phyloP scores from a whole-genome alignment of 2,329 filamentous ascomycete genomes.

The Trichoderma sp. region DNA sequence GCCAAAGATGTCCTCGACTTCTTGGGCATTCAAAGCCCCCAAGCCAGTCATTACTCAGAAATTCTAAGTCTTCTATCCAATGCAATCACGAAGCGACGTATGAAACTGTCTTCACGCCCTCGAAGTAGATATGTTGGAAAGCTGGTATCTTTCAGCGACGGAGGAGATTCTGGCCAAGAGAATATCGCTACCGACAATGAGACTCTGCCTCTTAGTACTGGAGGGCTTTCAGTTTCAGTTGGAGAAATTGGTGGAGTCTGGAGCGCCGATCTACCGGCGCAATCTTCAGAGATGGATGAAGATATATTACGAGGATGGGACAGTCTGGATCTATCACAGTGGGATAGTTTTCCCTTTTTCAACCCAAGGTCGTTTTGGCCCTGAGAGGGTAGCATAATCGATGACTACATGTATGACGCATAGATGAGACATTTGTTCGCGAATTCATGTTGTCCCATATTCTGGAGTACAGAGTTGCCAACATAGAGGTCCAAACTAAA shows the following conservation, averaged over 20 bases:
- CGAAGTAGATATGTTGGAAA: conserved; percentile 33
- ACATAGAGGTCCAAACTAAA: background rate
- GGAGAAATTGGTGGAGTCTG: conserved; percentile 20
- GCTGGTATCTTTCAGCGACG: conserved; percentile 28
- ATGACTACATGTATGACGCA: too few species aligned
- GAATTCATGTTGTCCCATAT: background rate
- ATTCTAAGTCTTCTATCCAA: conserved; percentile 52
- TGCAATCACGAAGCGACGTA: conserved; percentile 45
- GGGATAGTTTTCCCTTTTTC: conserved; percentile 35
- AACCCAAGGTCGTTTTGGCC: conserved; percentile 10
- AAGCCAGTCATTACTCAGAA: conserved; percentile 59
- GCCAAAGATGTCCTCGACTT: conserved; percentile 52
- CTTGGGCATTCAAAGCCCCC: conserved; percentile 51
- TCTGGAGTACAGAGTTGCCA: background rate
- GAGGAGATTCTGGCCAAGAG: background rate
- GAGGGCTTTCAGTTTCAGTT: background rate
- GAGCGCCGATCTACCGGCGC: conserved; percentile 11
- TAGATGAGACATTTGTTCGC: background rate
- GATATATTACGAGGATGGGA: conserved; percentile 34
- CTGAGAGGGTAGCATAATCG: background rate
- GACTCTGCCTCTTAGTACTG: background rate
- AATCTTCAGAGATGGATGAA: conserved; percentile 17
- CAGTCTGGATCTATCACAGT: conserved; percentile 34
- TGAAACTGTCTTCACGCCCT: conserved; percentile 27
- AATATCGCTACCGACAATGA: background rate